Conservation (phyloP, 225 moss, liverwort and hornwort genomes). For the Physcomitrium patens region DNA sequence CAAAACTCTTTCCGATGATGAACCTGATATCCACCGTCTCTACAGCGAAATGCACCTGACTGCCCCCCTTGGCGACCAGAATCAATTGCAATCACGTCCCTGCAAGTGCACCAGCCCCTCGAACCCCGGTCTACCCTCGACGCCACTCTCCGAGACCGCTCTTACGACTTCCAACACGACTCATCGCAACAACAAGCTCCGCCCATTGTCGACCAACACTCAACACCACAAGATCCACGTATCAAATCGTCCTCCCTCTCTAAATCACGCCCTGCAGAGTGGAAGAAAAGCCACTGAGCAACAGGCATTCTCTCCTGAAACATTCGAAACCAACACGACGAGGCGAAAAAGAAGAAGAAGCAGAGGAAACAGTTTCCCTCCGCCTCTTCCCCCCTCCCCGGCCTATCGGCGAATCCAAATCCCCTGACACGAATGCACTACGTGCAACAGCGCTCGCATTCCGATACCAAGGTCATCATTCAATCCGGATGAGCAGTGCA, state of each 20-base stretch:
- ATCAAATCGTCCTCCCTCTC: not conserved
- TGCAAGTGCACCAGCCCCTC: not conserved
- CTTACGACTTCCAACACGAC: not conserved
- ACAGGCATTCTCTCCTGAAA: not conserved
- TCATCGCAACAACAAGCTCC: constrained; percentile 14
- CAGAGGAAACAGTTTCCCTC: not conserved
- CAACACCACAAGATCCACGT: not conserved
- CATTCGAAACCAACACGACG: not conserved
- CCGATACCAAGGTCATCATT: not conserved
- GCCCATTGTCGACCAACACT: not conserved
- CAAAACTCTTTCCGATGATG: not conserved
- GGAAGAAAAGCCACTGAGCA: not conserved
- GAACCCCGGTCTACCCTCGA: not conserved
- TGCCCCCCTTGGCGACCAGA: not conserved
- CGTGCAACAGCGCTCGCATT: constrained; percentile 17
- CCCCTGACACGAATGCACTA: not conserved
- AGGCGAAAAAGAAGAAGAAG: no score
- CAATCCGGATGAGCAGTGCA: not conserved
- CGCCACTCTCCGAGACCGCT: not conserved
- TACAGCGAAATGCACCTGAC: constrained; percentile 20
- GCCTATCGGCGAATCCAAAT: constrained; percentile 3
- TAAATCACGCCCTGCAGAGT: not conserved
- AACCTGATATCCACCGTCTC: constrained; percentile 9
- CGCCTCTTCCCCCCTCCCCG: constrained; percentile 1
- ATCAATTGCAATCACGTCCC: not conserved